Conservation (phyloP, 495 filamentous ascomycete species). For the Tuber brumale region DNA sequence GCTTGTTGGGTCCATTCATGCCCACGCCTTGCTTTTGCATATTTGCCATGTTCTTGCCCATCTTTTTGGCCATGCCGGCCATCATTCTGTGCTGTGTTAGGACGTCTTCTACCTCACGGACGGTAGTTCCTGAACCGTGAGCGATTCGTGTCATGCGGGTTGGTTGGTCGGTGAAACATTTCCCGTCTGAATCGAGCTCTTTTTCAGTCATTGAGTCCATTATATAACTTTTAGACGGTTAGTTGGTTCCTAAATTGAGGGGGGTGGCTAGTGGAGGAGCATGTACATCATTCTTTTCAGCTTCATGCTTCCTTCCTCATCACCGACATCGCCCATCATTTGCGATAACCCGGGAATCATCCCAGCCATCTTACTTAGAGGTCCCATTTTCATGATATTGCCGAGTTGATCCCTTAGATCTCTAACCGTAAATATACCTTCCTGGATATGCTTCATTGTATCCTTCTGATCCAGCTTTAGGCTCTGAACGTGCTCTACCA, state of each 20-base stretch:
- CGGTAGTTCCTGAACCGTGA: slow-evolving; percentile 77
- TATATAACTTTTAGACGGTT: slow-evolving; percentile 57
- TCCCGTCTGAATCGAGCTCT: slow-evolving; percentile 90
- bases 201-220: slow-evolving; percentile 96
- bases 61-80: slow-evolving; percentile 98
- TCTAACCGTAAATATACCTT: slow-evolving; percentile 90
- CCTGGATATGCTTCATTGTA: slow-evolving; percentile 95
- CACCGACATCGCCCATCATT: slow-evolving; percentile 91
- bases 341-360: slow-evolving; percentile 95
- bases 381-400: slow-evolving; percentile 99
- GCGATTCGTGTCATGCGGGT: slow-evolving; percentile 92
- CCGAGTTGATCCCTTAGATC: slow-evolving; percentile 91
- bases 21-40: slow-evolving; percentile 90
- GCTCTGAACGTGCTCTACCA: slow-evolving; percentile 96
- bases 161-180: slow-evolving; percentile 85
- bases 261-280: neutral
- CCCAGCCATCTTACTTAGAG: slow-evolving; percentile 91
- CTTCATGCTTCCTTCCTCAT: slow-evolving; percentile 87
- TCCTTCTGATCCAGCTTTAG: slow-evolving; percentile 96
- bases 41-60: slow-evolving; percentile 92
- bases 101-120: slow-evolving; percentile 95
- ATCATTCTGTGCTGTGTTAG: slow-evolving; percentile 97
- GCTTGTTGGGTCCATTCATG: slow-evolving; percentile 78
- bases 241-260: neutral
- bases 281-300: slow-evolving; percentile 80